A percentile compares a stretch with the other conserved stretches of the same genome.
These are phyloP conservation scores for Talaromyces pinophilus DNA, from an alignment of 2,329 filamentous ascomycete genomes.

Conservation along the genomic window DNA sequence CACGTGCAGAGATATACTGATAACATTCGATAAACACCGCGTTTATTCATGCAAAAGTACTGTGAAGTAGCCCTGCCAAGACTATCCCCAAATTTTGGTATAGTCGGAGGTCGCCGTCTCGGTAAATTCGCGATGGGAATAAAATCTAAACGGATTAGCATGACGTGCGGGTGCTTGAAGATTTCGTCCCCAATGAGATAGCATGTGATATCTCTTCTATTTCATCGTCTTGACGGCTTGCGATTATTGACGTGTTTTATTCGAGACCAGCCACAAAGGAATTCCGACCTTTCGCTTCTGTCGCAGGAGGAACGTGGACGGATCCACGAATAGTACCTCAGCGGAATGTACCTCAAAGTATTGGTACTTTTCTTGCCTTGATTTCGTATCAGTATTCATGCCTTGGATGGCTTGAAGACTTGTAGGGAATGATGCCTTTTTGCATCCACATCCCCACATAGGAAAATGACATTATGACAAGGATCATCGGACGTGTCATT, in stretches of 20 bases:
- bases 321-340: neutral
- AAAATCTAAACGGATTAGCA: neutral
- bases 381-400: neutral
- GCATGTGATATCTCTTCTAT: neutral
- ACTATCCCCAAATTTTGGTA: neutral
- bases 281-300: neutral
- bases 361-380: neutral
- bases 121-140: neutral
- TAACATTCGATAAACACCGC: conserved; percentile 6
- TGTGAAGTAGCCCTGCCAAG: neutral
- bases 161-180: neutral
- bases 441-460: neutral
- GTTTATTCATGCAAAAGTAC: neutral
- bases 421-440: neutral
- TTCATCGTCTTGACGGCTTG: neutral
- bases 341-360: neutral
- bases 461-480: neutral
- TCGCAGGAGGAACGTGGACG: neutral
- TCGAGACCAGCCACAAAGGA: neutral
- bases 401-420: neutral
- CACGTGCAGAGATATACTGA: conserved; percentile 4
- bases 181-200: neutral
- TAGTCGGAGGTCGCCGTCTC: conserved; percentile 13
- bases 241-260: neutral
- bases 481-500: neutral